phyloP scores from a whole-genome alignment of 176 grass and related monocot species.

The Cenchrus americanus region DNA sequence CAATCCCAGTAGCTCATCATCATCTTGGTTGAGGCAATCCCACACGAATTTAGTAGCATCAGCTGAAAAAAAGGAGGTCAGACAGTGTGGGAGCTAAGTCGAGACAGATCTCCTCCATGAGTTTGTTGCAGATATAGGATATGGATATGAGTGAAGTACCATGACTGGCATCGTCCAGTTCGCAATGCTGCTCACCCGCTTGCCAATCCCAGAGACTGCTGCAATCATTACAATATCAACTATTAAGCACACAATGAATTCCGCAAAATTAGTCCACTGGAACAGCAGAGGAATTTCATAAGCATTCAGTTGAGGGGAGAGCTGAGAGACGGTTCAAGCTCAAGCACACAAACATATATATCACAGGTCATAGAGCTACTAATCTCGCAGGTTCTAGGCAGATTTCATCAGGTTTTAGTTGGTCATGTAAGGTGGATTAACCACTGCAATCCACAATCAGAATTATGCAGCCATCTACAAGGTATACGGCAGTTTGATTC shows the following conservation, averaged over 20 bases:
- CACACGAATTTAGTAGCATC: constrained; percentile 40
- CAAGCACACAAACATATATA: not conserved
- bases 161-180: constrained; percentile 31
- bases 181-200: constrained; percentile 32
- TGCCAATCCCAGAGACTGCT: constrained; percentile 65
- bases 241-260: not conserved
- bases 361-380: not conserved
- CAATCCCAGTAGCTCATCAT: constrained; percentile 46
- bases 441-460: not conserved
- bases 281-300: constrained; percentile 8
- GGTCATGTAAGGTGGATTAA: not conserved
- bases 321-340: not conserved
- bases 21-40: constrained; percentile 59
- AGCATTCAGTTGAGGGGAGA: not conserved
- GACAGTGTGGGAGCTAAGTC: not conserved
- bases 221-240: constrained; percentile 9
- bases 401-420: not conserved
- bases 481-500: not conserved
- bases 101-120: not conserved
- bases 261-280: not conserved
- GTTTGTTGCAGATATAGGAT: not conserved
- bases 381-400: not conserved
- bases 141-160: constrained; percentile 41
- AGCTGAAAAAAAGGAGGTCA: not conserved
- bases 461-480: not conserved